These are phyloP conservation scores for Alternaria ventricosa DNA, from an alignment of 2,329 filamentous ascomycete species.

Conservation along the genomic window DNA sequence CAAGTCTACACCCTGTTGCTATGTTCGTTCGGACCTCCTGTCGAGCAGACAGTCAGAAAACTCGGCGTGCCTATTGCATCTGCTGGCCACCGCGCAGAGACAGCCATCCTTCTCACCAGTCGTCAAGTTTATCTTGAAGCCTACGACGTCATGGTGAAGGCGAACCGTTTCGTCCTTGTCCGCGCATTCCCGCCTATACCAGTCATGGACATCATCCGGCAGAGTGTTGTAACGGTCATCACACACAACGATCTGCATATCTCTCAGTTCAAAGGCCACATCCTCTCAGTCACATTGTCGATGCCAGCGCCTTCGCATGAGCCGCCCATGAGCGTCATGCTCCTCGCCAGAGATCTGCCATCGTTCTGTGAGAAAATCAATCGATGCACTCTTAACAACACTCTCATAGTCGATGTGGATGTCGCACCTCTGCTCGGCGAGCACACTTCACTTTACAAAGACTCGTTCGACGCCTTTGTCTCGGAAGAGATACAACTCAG, in stretches of 20 bases:
- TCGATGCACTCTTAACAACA: fast-evolving
- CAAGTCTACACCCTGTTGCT: neutral
- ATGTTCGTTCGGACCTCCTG: neutral
- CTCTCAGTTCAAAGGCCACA: neutral
- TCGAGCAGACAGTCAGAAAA: fast-evolving
- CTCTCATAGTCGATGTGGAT: neutral
- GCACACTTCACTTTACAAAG: neutral
- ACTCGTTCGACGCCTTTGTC: neutral
- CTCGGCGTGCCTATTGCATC: fast-evolving
- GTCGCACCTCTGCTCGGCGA: neutral
- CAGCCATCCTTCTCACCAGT: neutral
- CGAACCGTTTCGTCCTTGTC: neutral
- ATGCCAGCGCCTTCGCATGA: neutral
- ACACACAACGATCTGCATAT: neutral
- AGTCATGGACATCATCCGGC: fast-evolving
- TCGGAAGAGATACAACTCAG: neutral
- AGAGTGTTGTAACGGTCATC: neutral
- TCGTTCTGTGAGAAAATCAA: neutral
- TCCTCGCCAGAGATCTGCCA: neutral
- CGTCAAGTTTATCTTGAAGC: neutral
- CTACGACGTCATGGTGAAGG: neutral
- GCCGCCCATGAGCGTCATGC: neutral
- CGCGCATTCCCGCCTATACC: neutral
- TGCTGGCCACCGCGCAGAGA: neutral
- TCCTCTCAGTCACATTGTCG: neutral